Percentiles rank a stretch among this genome's conserved stretches.
Conservation (phyloP, 2,329 filamentous ascomycete genomes). For the Neonectria faginata region DNA sequence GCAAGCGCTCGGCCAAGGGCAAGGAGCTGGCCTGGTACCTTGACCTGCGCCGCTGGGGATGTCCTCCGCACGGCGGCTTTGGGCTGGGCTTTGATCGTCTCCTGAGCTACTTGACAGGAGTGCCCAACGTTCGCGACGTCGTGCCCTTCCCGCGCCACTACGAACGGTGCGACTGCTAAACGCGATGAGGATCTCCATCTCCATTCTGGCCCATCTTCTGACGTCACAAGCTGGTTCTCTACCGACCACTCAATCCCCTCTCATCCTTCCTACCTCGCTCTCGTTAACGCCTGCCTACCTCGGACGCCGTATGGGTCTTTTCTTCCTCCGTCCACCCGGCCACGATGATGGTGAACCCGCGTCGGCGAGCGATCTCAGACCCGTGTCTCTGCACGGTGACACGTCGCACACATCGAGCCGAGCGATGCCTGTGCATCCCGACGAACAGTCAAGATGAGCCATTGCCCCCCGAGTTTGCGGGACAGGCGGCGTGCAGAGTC, state of each 20-base stretch:
- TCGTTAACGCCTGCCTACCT: slow-evolving; percentile 48
- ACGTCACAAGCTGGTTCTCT: slow-evolving; percentile 16
- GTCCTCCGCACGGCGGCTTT: slow-evolving; percentile 90
- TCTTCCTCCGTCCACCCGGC: slow-evolving; percentile 7
- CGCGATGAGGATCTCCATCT: background rate
- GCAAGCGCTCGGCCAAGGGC: slow-evolving; percentile 44
- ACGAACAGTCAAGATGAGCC: slow-evolving; percentile 28
- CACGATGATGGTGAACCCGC: slow-evolving; percentile 15
- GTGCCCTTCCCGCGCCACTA: slow-evolving; percentile 86
- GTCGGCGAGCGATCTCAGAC: slow-evolving; percentile 38
- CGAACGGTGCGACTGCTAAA: slow-evolving; percentile 70
- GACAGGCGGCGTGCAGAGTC: slow-evolving; percentile 26
- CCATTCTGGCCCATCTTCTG: background rate
- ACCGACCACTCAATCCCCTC: slow-evolving; percentile 1
- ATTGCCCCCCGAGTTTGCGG: slow-evolving; percentile 9
- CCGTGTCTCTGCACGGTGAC: slow-evolving; percentile 37
- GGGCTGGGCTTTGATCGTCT: slow-evolving; percentile 91
- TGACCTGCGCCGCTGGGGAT: slow-evolving; percentile 90
- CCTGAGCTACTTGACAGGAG: slow-evolving; percentile 83
- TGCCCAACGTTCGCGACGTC: slow-evolving; percentile 85
- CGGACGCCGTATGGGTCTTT: slow-evolving; percentile 33
- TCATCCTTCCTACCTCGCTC: slow-evolving; percentile 18
- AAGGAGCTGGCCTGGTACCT: slow-evolving; percentile 81
- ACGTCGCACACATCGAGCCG: slow-evolving; percentile 41
- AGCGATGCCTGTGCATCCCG: slow-evolving; percentile 38